Base-by-base conservation (phyloP, 208 protist genomes). In the Wallacemonas sp. region DNA sequence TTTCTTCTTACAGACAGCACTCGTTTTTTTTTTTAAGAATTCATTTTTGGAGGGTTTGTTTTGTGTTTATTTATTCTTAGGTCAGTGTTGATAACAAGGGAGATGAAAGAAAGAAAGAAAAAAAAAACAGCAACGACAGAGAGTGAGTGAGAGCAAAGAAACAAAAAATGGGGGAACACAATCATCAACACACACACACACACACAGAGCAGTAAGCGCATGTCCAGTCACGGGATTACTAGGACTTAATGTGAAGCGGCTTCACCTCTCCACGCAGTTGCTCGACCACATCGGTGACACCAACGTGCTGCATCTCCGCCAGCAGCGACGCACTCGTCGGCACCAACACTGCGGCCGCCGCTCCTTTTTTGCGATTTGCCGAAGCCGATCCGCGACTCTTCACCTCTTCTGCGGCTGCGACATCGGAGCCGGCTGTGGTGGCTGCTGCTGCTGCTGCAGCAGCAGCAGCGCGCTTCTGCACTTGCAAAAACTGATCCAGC, bases 221-320 rank as follows among this genome's bases (percentile, higher is more conserved):
- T 19, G 26, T 28, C 19, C 11, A 0, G 38, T 47, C 27, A 22
- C 42, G 6, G 36, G 6, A 41, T 41, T 14, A 41, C 36, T 14
- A 6, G 11, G 26, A 54, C 26, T 30, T 54, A 17, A 5, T 4
- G 9, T 17, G n/a, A 26, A 41, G 30, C 21, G 70, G 67, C 67
- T 87, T 89, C 22, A 78, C 65, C 53, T 90, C 85, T n/a, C 66
- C 78, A 6, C 86, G 79, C 2, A 93, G 67, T 65, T 93, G 86
- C 59, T 90, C 82, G 26, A 93, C 76, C 2, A 90, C 31, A 14
- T 82, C 78, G 49, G 70, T 78, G 39, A 63, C 6, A 17, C 27
- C 61, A 33, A 47, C 31, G 47, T 66, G 62, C 65, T 77, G 60
- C 41, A 88, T 49, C 33, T 73, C 73, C 24, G 49, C 47, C 19